Base-by-base conservation (phyloP, 768 basidiomycete species). In the Agaricus subrufescens region DNA sequence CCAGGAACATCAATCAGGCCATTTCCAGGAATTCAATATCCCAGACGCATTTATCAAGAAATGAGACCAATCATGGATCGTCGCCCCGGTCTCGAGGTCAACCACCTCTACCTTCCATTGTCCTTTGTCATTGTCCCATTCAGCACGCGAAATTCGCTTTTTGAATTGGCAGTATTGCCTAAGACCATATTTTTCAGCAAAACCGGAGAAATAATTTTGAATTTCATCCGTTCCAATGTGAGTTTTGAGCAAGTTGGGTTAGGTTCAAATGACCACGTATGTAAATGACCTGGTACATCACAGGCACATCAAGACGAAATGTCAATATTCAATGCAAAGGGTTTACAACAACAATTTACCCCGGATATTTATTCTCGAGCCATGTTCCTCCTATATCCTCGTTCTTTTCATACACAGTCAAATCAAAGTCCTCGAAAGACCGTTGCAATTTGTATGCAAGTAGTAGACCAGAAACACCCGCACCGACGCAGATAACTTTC, bases 381-480 rank as follows among this genome's bases (percentile, higher is more conserved):
- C 19, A 19, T 19, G 19, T 19, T 19, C 19, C 19, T 19, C 19
- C 19, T 19, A 19, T 19, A 19, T 19, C 19, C 19, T 19, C 19
- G 19, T 19, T 19, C 19, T 19, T 19, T 19, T 19, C 19, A 19
- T 19, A 19, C 19, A 19, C 19, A 19, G 19, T 19, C 19, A 19
- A 19, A 19, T 19, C 19, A 19, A 19, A 19, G 19, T 19, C 19
- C 19, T 19, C 19, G 19, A 19, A 19, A 19, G 19, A 19, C 19
- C 70, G 67, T 54, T 73, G 72, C 4, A 73, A 60, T 51, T 71
- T 71, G 62, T 73, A 71, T 1, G 67, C 66, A n/a, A 67, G 54
- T 23, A 67, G 47, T 5, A 73, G 64, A 12, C 69, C 70, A 19
- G 71, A 73, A 11, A 69, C 70, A 23, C 70, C 71, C 12, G 69